Evolutionary conservation across 2,329 filamentous ascomycete species (phyloP).

Genomic region (Fulvia fulva): DNA sequence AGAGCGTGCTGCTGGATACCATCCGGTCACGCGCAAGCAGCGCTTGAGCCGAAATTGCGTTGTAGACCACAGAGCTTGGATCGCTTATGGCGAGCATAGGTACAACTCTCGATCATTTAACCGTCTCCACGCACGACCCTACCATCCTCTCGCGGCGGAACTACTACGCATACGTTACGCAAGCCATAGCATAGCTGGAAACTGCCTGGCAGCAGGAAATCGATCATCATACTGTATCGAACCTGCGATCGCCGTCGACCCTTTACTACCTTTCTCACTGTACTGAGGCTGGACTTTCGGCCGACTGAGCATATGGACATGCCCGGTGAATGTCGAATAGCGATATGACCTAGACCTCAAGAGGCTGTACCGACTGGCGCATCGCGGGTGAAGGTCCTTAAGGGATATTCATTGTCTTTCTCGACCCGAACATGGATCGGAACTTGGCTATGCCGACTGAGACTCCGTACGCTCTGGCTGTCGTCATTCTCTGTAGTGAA

Average conservation of each 20-base stretch:
- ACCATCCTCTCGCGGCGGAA: neutral
- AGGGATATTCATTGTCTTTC: slow-evolving; percentile 8
- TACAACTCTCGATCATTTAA: neutral
- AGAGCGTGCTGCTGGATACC: neutral
- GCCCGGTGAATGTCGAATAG: neutral
- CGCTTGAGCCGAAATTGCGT: neutral
- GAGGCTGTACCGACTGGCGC: slow-evolving; percentile 2
- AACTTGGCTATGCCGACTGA: neutral
- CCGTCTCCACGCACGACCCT: neutral
- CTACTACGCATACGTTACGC: neutral
- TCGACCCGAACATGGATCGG: slow-evolving; percentile 3
- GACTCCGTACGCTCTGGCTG: slow-evolving; percentile 5
- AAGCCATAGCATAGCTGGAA: neutral
- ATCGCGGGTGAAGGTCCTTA: slow-evolving; percentile 5
- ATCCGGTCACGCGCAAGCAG: neutral
- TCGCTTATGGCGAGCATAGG: neutral
- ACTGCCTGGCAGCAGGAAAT: neutral
- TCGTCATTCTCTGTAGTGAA: neutral
- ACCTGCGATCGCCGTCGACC: neutral
- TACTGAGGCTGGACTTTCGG: neutral
- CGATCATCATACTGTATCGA: neutral
- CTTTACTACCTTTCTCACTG: too few species aligned
- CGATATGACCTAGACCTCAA: neutral
- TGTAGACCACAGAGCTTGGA: neutral
- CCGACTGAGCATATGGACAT: neutral